These are phyloP conservation scores for Schizochytrium sp. DNA, from an alignment of 108 stramenopile genomes.

Conservation along the genomic window DNA sequence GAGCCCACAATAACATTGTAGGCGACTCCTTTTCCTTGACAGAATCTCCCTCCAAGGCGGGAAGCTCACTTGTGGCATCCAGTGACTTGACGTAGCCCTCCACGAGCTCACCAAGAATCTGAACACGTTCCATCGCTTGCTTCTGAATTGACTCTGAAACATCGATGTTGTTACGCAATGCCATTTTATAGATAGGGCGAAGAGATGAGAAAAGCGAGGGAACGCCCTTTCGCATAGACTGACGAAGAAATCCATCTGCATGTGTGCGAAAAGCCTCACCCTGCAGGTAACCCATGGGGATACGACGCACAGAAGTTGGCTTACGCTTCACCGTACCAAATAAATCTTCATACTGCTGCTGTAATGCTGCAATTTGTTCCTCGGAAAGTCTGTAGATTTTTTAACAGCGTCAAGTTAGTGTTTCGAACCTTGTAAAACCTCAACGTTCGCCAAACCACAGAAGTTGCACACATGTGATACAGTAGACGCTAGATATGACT, in stretches of 20 bases:
- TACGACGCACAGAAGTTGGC: conserved; percentile 49
- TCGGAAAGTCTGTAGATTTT: conserved; percentile 49
- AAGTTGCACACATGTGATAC: too few relatives aligned
- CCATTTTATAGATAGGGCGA: conserved; percentile 72
- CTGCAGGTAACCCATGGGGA: conserved; percentile 69
- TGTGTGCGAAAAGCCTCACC: conserved; percentile 77
- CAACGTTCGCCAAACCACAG: too few relatives aligned
- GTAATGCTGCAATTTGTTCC: conserved; percentile 75
- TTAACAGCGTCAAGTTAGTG: not conserved
- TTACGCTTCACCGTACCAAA: conserved; percentile 30
- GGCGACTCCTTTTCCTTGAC: conserved; percentile 75
- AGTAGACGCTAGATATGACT: not conserved
- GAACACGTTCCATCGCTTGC: conserved; percentile 75
- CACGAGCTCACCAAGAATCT: conserved; percentile 77
- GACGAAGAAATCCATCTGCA: conserved; percentile 81
- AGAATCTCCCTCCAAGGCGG: conserved; percentile 51
- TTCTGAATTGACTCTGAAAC: conserved; percentile 84
- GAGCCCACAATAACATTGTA: conserved; percentile 85
- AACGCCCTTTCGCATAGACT: conserved; percentile 83
- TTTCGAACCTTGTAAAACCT: too few relatives aligned
- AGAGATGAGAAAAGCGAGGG: conserved; percentile 89
- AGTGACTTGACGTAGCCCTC: conserved; percentile 81
- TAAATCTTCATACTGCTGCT: conserved; percentile 78
- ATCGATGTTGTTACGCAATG: conserved; percentile 58
- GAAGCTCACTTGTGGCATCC: conserved; percentile 69